Evolutionary conservation across 495 filamentous ascomycete species (phyloP), one percentile per base, ranked within the genome.

Genomic region (Daldinia decipiens): DNA sequence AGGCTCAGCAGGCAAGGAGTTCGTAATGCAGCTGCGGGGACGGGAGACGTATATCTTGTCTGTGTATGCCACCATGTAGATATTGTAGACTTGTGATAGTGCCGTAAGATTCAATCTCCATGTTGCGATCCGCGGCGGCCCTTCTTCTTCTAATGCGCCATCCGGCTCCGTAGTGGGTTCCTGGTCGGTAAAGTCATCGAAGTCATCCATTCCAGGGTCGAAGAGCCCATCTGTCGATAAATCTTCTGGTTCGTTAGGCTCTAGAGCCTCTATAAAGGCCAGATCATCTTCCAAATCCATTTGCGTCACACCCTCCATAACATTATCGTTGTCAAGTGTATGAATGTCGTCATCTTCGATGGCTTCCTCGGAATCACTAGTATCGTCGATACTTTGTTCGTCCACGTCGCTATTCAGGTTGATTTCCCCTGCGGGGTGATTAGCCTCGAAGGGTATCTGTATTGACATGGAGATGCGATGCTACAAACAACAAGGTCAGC

Each of bases 1-100:
- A 4, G 93, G 89, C 32, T 83, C 76, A 0, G 79, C 72, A 0
- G 90, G 85, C 8, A 98, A 78, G 1, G 74, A 77, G 71, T 94
- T 91, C 36, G 77, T 77, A 5, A 86, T 83, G 7, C 90, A 86
- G 62, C 87, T 91, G 24, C 78, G 80, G 0, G 95, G 95, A 38
- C 87, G 81, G 79, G 89, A 95, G 59, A 96, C 86, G 69, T 93
- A 85, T 8, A 99, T 90, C 47, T 87, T 80, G 45, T 89, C 84
- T 27, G 79, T 75, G 68, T 89, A 91, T n/a, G 93, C 95, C 8
- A 89, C 85, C 73, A 97, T 95, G 59, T 93, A 89, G 31, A 97
- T 82, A 63, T 87, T 86, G 61, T 82, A 82, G 29, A 65, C 67
- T 36, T 85, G 83, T 0, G 85, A 87, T 5, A 87, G 66, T 2